Base-by-base conservation (phyloP, 306 rosid genomes). In the Gastrolobium villosum region DNA sequence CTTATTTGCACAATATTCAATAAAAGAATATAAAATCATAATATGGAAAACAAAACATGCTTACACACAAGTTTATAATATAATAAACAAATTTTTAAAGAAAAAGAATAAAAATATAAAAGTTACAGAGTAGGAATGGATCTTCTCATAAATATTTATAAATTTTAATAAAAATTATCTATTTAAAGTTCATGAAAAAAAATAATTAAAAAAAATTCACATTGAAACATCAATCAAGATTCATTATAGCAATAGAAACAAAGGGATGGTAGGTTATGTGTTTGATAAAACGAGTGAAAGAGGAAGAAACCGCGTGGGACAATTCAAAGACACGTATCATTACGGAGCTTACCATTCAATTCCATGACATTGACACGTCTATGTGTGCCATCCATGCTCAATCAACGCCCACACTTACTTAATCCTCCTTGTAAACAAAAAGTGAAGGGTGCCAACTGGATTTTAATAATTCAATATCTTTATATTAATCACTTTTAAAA, bases 271-370 rank as follows among this genome's bases (percentile, higher is more conserved):
- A 9, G 10, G 3, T 46, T 5, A 5, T 4, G 6, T 11, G 36
- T 15, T 65, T 4, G 10, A 50, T 5, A 28, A 53, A 53, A 54
- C 4, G 26, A 52, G 64, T 5, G 64, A 52, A 35, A 13, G 75
- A 26, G 32, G 61, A 13, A 1, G 52, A 79, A 79, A 79, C 37
- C 83, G 83, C 39, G 83, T 79, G 77, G 82, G 26, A 7, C 74
- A 36, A 8, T 5, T 5, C n/a, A 7, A 44, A 53, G 4, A 20
- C 63, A 39, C 20, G 54, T 67, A 56, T 72, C 76, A 20, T 54
- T 53, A 5, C 26, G 26, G 35, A 52, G 39, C 49, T 69, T 35
- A 54, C 65, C 49, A 14, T 54, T 70, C 65, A 6, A 26, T 54
- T 43, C 8, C 66, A 72, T 28, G 52, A 37, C 52, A 59, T n/a